phyloP scores from a whole-genome alignment of 331 rosid genomes.

The Pyrus hybrid region DNA sequence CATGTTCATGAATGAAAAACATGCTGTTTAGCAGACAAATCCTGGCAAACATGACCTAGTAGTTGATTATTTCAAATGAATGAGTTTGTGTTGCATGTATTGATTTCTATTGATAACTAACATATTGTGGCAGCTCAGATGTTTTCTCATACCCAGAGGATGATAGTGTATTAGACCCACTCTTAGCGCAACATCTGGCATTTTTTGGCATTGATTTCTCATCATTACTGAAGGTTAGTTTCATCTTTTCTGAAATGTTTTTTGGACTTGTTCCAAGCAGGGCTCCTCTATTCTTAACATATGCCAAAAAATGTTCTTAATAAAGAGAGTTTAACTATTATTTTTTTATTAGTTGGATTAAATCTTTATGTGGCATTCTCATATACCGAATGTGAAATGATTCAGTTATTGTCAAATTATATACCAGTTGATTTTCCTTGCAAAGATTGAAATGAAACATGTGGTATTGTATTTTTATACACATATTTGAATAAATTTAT shows the following conservation, averaged over 20 bases:
- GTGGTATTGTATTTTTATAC: neutral
- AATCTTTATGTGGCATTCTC: neutral
- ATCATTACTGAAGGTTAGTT: constrained; percentile 75
- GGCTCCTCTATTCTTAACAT: neutral
- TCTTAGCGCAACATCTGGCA: constrained; percentile 77
- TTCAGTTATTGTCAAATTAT: neutral
- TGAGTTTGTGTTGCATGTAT: constrained; percentile 4
- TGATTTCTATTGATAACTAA: constrained; percentile 41
- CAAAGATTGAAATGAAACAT: neutral
- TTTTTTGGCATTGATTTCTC: constrained; percentile 95
- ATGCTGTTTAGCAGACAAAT: neutral
- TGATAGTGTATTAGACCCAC: constrained; percentile 86
- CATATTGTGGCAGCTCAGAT: constrained; percentile 91
- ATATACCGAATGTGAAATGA: neutral
- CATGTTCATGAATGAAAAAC: neutral
- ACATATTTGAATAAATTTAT: neutral
- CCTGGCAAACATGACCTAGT: neutral
- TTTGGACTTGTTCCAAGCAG: neutral
- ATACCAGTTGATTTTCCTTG: neutral
- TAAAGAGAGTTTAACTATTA: neutral
- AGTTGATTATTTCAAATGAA: neutral
- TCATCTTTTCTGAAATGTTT: neutral
- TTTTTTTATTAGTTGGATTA: neutral
- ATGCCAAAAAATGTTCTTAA: neutral
- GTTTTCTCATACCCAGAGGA: constrained; percentile 96